These are phyloP conservation scores for Datura wrightii DNA, from an alignment of 257 asterid species.

Conservation along the genomic window DNA sequence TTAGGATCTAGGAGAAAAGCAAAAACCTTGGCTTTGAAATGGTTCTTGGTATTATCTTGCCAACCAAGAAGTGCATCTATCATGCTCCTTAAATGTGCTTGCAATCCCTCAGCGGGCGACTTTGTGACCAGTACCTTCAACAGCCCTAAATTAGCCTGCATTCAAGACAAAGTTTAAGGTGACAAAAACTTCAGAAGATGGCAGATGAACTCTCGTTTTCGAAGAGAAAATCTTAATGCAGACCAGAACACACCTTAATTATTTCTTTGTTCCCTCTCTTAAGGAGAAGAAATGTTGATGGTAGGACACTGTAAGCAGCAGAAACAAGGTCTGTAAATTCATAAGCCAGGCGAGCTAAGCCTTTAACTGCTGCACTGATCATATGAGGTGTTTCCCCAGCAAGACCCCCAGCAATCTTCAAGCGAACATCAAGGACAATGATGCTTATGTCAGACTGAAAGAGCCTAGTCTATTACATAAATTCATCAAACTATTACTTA, in stretches of 20 bases:
- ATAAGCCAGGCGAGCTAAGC: conserved; percentile 96
- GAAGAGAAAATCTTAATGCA: not conserved
- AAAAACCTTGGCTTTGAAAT: conserved; percentile 88
- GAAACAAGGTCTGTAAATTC: conserved; percentile 89
- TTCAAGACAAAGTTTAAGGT: conserved; percentile 29
- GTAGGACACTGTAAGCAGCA: conserved; percentile 73
- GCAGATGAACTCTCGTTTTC: not conserved
- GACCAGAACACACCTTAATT: conserved; percentile 58
- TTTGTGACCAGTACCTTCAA: conserved; percentile 90
- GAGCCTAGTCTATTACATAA: not conserved
- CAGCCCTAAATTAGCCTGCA: conserved; percentile 91
- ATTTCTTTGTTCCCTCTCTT: conserved; percentile 86
- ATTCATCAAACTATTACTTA: conserved; percentile 30
- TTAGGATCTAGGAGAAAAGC: conserved; percentile 30
- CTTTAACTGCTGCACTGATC: conserved; percentile 94
- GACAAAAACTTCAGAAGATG: conserved; percentile 24
- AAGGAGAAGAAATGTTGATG: conserved; percentile 83
- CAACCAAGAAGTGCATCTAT: conserved; percentile 80
- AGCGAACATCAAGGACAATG: conserved; percentile 27
- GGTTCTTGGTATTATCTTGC: conserved; percentile 82
- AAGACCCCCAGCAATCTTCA: conserved; percentile 90
- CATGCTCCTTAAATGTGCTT: conserved; percentile 74
- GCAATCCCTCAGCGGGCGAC: conserved; percentile 75
- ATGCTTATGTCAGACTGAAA: conserved; percentile 27
- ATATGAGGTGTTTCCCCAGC: conserved; percentile 92